Conservation (phyloP, 2,329 filamentous ascomycete genomes). For the Arthrinium phaeospermum region DNA sequence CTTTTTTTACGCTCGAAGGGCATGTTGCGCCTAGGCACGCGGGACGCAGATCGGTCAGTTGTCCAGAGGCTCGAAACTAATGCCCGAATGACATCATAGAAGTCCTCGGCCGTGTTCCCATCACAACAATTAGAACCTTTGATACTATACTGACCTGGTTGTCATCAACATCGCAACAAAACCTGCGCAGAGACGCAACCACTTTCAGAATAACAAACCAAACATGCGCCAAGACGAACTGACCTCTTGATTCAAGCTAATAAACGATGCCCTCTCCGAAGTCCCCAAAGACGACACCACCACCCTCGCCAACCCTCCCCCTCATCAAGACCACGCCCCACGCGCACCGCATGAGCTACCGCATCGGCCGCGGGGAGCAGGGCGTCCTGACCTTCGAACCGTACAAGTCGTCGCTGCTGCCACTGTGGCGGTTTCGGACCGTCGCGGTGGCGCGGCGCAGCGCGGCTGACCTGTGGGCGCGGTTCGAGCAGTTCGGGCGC, state of each 20-base stretch:
- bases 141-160: not conserved
- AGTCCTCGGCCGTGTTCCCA: not conserved
- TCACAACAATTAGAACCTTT: not conserved
- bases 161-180: not conserved
- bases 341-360: slow-evolving; percentile 23
- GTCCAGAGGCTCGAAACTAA: not conserved
- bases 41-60: not conserved
- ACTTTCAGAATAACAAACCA: too few relatives aligned
- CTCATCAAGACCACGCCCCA: slow-evolving; percentile 23
- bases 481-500: slow-evolving; percentile 53
- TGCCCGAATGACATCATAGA: not conserved
- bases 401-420: slow-evolving; percentile 65
- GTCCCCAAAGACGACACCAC: not conserved
- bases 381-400: slow-evolving; percentile 68
- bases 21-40: not conserved
- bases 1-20: not conserved
- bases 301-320: not conserved
- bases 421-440: slow-evolving; percentile 65
- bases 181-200: not conserved
- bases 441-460: slow-evolving; percentile 56
- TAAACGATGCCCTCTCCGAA: not conserved
- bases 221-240: not conserved
- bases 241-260: not conserved
- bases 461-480: slow-evolving; percentile 51
- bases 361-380: slow-evolving; percentile 63